phyloP scores from a whole-genome alignment of 2,329 filamentous ascomycete genomes.

The Xylaria sp. region DNA sequence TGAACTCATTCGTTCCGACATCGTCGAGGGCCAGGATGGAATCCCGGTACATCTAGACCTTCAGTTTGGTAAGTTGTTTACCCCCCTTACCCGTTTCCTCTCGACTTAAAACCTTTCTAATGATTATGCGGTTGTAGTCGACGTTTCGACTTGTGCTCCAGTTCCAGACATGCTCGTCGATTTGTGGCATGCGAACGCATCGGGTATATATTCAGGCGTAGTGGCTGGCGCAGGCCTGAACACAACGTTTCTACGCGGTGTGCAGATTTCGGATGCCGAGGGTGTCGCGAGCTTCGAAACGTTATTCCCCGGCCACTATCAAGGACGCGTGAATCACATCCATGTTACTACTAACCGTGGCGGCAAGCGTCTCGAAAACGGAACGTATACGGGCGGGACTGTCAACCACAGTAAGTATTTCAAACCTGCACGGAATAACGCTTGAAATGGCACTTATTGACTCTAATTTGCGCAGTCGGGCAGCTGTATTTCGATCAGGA shows the following conservation, averaged over 20 bases:
- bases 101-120: background rate
- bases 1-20: slow-evolving; percentile 49
- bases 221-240: slow-evolving; percentile 50
- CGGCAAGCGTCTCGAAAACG: slow-evolving; percentile 56
- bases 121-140: slow-evolving; percentile 35
- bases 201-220: slow-evolving; percentile 55
- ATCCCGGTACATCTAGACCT: slow-evolving; percentile 51
- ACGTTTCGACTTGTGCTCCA: slow-evolving; percentile 49
- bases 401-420: slow-evolving; percentile 57
- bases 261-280: slow-evolving; percentile 54
- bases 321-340: slow-evolving; percentile 53
- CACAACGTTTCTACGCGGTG: slow-evolving; percentile 56
- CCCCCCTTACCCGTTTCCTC: background rate
- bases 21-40: slow-evolving; percentile 49
- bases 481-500: slow-evolving; percentile 70
- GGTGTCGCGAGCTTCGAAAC: slow-evolving; percentile 56
- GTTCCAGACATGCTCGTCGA: slow-evolving; percentile 50
- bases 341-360: slow-evolving; percentile 48
- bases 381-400: slow-evolving; percentile 59
- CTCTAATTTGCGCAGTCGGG: slow-evolving; percentile 51
- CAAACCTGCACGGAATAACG: background rate
- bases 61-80: slow-evolving; percentile 43
- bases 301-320: slow-evolving; percentile 59
- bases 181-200: slow-evolving; percentile 54
- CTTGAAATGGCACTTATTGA: slow-evolving; percentile 5